A percentile compares a stretch with the other conserved stretches of the same genome.
Conservation (phyloP, 1,139 yeast genomes). For the Eremothecium coryli region DNA sequence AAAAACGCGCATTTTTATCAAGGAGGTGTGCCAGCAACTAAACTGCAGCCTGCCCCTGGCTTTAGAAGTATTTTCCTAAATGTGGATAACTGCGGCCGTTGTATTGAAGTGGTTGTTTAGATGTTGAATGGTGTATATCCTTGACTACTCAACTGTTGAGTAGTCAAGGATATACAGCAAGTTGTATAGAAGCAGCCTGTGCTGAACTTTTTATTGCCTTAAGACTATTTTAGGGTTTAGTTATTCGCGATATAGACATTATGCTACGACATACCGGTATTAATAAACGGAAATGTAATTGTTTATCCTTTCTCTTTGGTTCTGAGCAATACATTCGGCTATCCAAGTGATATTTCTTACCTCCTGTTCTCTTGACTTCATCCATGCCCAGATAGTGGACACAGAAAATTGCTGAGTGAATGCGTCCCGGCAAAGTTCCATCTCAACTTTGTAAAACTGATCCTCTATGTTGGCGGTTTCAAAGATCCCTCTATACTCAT, state of each 20-base stretch:
- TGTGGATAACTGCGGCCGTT: conserved; percentile 41
- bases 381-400: conserved; percentile 92
- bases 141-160: no score
- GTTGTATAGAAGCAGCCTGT: no score
- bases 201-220: no score
- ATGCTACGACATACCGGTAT: no score
- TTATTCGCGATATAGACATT: no score
- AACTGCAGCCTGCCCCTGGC: conserved; percentile 41
- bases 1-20: conserved; percentile 50
- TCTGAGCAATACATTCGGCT: conserved; percentile 92
- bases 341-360: conserved; percentile 96
- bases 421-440: conserved; percentile 85
- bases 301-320: conserved; percentile 72
- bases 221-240: no score
- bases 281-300: conserved; percentile 66
- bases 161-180: no score
- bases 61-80: conserved; percentile 51
- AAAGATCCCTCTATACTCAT: conserved; percentile 67
- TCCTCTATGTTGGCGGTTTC: conserved; percentile 75
- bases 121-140: no score
- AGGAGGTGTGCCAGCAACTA: conserved; percentile 48
- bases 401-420: conserved; percentile 94
- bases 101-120: conserved; percentile 43
- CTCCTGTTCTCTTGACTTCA: conserved; percentile 92
- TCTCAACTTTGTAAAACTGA: conserved; percentile 84